Evolutionary conservation across 2,329 filamentous ascomycete species (phyloP).

Genomic region (Macroventuria anomochaeta): DNA sequence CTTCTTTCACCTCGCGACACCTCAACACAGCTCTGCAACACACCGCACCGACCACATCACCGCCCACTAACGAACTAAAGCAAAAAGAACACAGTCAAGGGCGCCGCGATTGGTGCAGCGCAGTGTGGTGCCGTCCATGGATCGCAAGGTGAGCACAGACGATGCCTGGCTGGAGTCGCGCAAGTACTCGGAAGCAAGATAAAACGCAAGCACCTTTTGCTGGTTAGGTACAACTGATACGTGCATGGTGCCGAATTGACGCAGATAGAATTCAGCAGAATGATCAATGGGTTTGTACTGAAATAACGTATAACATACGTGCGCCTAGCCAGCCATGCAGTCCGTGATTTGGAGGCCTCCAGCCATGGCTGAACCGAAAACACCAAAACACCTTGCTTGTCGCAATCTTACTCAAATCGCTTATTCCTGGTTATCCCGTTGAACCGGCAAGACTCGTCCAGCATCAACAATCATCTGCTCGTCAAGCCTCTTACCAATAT

Average conservation of each 20-base stretch:
- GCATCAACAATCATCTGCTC: conserved; percentile 68
- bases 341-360: not conserved
- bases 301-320: not conserved
- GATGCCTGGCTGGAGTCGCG: not conserved
- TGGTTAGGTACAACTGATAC: no score
- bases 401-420: not conserved
- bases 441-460: conserved; percentile 53
- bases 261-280: no score
- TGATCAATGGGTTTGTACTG: not conserved
- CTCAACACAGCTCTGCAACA: no score
- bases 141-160: no score
- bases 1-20: no score
- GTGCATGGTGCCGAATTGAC: no score
- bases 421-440: not conserved
- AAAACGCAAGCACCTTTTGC: not conserved
- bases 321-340: conserved; percentile 1
- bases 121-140: no score
- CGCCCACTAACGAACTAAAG: no score
- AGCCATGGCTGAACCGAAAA: not conserved
- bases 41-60: no score
- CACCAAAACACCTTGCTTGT: conserved; percentile 8
- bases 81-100: no score
- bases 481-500: conserved; percentile 60
- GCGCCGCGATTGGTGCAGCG: no score
- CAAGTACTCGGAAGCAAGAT: not conserved